phyloP scores from a whole-genome alignment of 371 early-diverging fungal species.

The Actinomortierella ambigua region DNA sequence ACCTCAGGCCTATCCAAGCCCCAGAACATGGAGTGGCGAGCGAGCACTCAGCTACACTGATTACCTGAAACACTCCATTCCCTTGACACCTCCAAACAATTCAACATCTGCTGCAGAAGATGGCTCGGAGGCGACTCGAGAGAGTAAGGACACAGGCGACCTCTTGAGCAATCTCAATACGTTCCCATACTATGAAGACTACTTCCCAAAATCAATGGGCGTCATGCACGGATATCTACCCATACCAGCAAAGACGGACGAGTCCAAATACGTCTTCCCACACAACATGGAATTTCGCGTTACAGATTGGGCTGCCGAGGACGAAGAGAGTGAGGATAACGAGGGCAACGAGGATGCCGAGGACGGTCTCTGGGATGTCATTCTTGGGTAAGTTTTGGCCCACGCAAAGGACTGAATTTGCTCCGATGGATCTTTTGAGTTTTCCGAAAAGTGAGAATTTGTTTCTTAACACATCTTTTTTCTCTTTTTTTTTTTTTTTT shows the following conservation, averaged over 20 bases:
- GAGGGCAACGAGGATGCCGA: conserved; percentile 22
- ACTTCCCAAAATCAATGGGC: conserved; percentile 69
- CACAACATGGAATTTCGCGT: conserved; percentile 65
- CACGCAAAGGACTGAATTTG: too few relatives aligned
- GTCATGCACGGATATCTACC: conserved; percentile 60
- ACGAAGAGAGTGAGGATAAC: conserved; percentile 37
- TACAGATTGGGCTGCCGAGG: conserved; percentile 53
- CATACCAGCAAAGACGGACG: conserved; percentile 15
- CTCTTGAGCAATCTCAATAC: too few relatives aligned
- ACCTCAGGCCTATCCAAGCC: conserved; percentile 16
- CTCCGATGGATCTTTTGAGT: background rate
- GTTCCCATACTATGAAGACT: conserved; percentile 38
- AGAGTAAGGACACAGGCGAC: too few relatives aligned
- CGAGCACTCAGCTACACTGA: too few relatives aligned
- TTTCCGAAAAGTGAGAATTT: background rate
- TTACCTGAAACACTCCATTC: too few relatives aligned
- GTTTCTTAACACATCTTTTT: background rate
- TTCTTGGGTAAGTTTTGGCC: conserved; percentile 41
- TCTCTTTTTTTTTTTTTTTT: background rate
- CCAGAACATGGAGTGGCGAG: too few relatives aligned
- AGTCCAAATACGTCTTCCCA: conserved; percentile 55
- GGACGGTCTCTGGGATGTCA: conserved; percentile 51
- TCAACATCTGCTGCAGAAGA: conserved; percentile 43
- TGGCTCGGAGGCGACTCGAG: too few relatives aligned
- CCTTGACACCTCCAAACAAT: background rate